Evolutionary conservation across 495 filamentous ascomycete species (phyloP), one percentile per base, ranked within the genome.

Genomic region (Bacidia rubella): DNA sequence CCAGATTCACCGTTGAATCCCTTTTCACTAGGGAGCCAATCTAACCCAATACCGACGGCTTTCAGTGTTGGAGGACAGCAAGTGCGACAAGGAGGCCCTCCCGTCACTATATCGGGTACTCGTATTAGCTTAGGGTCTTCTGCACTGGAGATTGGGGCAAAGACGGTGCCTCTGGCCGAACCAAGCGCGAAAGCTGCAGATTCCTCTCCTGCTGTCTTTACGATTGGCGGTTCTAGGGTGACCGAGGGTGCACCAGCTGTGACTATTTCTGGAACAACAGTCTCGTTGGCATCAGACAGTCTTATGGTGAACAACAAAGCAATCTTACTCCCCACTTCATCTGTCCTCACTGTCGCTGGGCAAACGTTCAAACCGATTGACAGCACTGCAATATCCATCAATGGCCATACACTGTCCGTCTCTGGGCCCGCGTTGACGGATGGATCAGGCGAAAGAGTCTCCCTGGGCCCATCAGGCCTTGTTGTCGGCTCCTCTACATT

Each of bases 201-300:
- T 23, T 23, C 49, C 35, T 19, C 42, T 19, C 42, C n/a, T 9
- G 3, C 4, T 3, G 19, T n/a, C 40, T 17, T 22, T 42, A 47
- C 22, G 9, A 23, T 12, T 54, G 1, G 49, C 23, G 52, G 45
- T 15, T 24, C 29, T 2, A 20, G 35, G 15, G 47, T 54, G 3
- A 54, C 22, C 3, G 52, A 43, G 22, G 52, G 52, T 26, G 44
- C 35, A 39, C 17, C 29, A 15, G 21, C 52, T 47, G 52, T 45
- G 22, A 15, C 44, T 26, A 17, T 54, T 19, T 40, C 20, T n/a
- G 52, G 52, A 19, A 49, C 12, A 20, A 49, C 29, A 41, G 21
- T 20, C 17, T 29, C 45, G 9, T 23, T 54, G 10, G 12, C 44
- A 17, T 35, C 26, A 11, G 45, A 48, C 15, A 45, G 32, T 9